phyloP scores from a whole-genome alignment of 2,329 filamentous ascomycete species.

The Paraphoma sp. region DNA sequence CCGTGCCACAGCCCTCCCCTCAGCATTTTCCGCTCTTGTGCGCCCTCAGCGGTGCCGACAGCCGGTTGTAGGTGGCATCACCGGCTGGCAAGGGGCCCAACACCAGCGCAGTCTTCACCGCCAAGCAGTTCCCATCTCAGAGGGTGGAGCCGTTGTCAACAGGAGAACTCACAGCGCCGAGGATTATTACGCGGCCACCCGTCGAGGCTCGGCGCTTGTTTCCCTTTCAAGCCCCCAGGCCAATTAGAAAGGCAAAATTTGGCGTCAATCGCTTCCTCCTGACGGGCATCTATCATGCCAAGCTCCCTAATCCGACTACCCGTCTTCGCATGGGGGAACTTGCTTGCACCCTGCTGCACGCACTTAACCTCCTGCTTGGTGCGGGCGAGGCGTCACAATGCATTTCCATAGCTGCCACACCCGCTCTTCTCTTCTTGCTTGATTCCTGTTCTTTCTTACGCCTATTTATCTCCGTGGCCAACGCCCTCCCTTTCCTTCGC shows the following conservation, averaged over 20 bases:
- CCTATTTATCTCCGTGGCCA: slow-evolving; percentile 9
- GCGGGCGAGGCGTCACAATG: slow-evolving; percentile 17
- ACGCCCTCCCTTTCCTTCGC: slow-evolving; percentile 11
- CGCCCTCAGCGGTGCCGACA: slow-evolving; percentile 1
- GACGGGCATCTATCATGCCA: slow-evolving; percentile 34
- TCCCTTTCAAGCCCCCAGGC: slow-evolving; percentile 23
- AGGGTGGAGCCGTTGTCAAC: slow-evolving; percentile 26
- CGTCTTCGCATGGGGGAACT: slow-evolving; percentile 42
- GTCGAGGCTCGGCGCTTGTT: slow-evolving; percentile 28
- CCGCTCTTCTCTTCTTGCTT: slow-evolving; percentile 24
- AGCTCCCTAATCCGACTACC: slow-evolving; percentile 36
- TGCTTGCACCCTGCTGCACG: slow-evolving; percentile 33
- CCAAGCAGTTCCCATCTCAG: slow-evolving; percentile 29
- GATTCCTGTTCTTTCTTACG: slow-evolving; percentile 13
- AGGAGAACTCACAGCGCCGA: slow-evolving; percentile 24
- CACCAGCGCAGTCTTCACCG: slow-evolving; percentile 14
- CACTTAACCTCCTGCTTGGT: slow-evolving; percentile 33
- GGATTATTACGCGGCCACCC: slow-evolving; percentile 37
- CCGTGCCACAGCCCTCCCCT: not conserved
- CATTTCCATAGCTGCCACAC: slow-evolving; percentile 29
- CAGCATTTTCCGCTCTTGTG: not conserved
- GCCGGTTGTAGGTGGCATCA: not conserved
- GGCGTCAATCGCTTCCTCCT: slow-evolving; percentile 25
- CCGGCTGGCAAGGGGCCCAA: slow-evolving; percentile 1
- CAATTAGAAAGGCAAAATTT: slow-evolving; percentile 23